Evolutionary conservation across 192 early-diverging fungal genomes (phyloP).

Genomic region (Umbelopsis sp.): DNA sequence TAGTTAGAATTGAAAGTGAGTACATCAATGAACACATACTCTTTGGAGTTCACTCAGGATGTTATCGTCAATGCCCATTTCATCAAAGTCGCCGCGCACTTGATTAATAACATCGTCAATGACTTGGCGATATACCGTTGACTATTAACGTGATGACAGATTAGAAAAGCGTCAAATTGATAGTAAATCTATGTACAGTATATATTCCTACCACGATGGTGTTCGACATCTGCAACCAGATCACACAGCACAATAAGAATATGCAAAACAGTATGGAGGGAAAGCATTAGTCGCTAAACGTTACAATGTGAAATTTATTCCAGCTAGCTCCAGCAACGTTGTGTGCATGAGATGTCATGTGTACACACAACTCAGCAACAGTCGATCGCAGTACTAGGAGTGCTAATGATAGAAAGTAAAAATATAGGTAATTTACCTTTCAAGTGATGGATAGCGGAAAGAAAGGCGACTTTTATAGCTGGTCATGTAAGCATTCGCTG

Average conservation of each 20-base stretch:
- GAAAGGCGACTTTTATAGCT: conserved; percentile 17
- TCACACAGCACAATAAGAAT: not conserved
- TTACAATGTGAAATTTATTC: not conserved
- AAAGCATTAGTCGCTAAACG: not conserved
- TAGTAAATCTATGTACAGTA: not conserved
- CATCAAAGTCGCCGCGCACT: conserved; percentile 83
- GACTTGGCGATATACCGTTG: conserved; percentile 78
- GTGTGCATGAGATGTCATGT: not conserved
- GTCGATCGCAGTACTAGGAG: not conserved
- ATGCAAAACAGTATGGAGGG: not conserved
- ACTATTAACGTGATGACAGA: conserved; percentile 26
- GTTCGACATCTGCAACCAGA: conserved; percentile 3
- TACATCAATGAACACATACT: not conserved
- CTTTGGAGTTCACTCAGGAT: conserved; percentile 82
- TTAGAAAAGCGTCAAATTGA: not conserved
- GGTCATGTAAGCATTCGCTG: not conserved
- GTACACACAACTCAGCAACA: not conserved
- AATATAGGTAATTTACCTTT: not conserved
- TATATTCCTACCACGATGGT: not conserved
- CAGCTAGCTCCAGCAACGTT: not conserved
- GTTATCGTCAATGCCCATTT: conserved; percentile 85
- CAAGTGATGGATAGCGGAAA: conserved; percentile 15
- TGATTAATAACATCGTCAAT: conserved; percentile 94
- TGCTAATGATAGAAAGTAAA: not conserved
- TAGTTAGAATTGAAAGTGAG: too few relatives aligned